phyloP scores from a whole-genome alignment of 164 flowering plant genomes.

The Chimonanthus salicifolius region DNA sequence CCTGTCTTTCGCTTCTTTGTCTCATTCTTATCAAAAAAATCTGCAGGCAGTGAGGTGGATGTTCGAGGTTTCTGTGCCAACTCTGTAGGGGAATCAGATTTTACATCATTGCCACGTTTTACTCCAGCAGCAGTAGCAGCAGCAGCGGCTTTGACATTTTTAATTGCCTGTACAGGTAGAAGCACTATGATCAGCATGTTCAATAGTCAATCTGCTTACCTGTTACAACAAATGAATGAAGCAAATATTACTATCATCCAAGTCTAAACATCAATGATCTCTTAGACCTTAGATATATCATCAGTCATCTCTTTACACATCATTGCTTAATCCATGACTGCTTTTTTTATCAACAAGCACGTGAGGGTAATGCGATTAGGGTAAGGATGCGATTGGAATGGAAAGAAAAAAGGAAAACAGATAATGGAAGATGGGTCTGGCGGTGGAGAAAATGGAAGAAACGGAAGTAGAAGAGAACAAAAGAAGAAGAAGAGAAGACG shows the following conservation, averaged over 20 bases:
- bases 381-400: no score
- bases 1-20: slow-evolving; percentile 49
- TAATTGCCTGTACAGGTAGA: slow-evolving; percentile 52
- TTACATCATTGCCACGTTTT: slow-evolving; percentile 23
- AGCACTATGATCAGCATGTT: background rate
- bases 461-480: no score
- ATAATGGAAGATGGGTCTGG: no score
- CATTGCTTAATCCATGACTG: no score
- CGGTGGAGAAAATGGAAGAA: no score
- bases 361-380: no score
- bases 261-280: background rate
- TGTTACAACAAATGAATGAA: background rate
- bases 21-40: slow-evolving; percentile 64
- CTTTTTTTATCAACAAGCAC: no score
- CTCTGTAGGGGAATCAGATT: slow-evolving; percentile 26
- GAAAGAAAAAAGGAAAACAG: no score
- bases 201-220: background rate
- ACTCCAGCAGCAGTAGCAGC: slow-evolving; percentile 54
- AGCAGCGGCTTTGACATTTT: slow-evolving; percentile 58
- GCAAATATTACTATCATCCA: background rate
- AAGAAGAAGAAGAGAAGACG: no score
- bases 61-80: slow-evolving; percentile 21
- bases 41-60: slow-evolving; percentile 51
- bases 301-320: no score
- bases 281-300: no score